These are phyloP conservation scores for Lasiodiplodia citricola DNA, from an alignment of 2,329 filamentous ascomycete genomes.

Conservation along the genomic window DNA sequence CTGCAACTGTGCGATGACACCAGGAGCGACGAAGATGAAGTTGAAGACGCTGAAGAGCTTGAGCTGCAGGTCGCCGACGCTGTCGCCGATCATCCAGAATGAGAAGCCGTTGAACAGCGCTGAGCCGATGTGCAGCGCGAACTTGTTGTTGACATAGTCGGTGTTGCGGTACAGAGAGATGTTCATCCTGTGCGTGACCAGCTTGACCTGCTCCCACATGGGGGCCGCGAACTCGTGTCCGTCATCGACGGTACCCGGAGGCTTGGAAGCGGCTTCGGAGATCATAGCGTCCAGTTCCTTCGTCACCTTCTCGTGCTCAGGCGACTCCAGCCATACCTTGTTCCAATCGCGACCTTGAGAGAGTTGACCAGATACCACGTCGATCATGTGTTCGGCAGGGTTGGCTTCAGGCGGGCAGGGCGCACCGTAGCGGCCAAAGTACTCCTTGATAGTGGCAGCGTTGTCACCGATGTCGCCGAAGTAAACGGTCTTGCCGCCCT, in stretches of 20 bases:
- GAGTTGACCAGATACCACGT: slow-evolving; percentile 56
- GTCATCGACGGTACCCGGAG: slow-evolving; percentile 45
- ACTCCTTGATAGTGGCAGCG: slow-evolving; percentile 66
- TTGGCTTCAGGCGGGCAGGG: slow-evolving; percentile 57
- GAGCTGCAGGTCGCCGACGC: slow-evolving; percentile 25
- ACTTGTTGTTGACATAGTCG: slow-evolving; percentile 68
- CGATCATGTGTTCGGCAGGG: slow-evolving; percentile 77
- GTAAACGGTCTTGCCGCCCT: slow-evolving; percentile 80
- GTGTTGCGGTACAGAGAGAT: slow-evolving; percentile 65
- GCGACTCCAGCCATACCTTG: slow-evolving; percentile 45
- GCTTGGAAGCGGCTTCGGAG: slow-evolving; percentile 44
- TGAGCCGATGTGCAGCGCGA: slow-evolving; percentile 53
- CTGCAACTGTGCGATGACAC: slow-evolving; percentile 47
- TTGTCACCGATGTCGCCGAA: slow-evolving; percentile 80
- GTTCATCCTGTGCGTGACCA: slow-evolving; percentile 51
- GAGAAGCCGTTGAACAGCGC: slow-evolving; percentile 28
- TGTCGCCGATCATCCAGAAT: slow-evolving; percentile 27
- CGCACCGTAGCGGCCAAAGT: slow-evolving; percentile 56
- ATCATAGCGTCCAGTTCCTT: slow-evolving; percentile 46
- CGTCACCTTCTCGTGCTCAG: slow-evolving; percentile 40
- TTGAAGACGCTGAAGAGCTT: slow-evolving; percentile 45
- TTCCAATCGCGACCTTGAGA: slow-evolving; percentile 41
- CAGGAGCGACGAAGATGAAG: slow-evolving; percentile 34
- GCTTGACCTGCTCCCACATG: slow-evolving; percentile 38
- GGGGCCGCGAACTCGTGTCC: slow-evolving; percentile 45